A percentile compares a stretch with the other conserved stretches of the same genome.
Evolutionary conservation across 257 asterid genomes (phyloP).

Genomic region (Nicotiana undulata): DNA sequence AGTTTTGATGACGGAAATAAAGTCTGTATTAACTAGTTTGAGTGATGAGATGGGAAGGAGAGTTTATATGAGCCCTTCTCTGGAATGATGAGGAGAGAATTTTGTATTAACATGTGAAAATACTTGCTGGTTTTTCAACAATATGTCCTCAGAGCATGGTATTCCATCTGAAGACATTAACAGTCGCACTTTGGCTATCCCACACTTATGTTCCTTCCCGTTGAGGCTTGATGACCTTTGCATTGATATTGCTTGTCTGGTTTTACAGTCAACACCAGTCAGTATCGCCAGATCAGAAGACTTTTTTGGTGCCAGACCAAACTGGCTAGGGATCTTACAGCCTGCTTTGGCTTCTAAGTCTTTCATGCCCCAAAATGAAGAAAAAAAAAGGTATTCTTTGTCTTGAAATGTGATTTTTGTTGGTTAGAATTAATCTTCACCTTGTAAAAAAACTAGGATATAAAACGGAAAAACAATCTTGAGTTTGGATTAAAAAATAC

Average conservation of each 20-base stretch:
- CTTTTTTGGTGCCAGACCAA: neutral
- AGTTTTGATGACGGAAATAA: slow-evolving; percentile 30
- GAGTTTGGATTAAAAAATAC: no score
- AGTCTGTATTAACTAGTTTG: slow-evolving; percentile 25
- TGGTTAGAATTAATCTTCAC: no score
- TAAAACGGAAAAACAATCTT: no score
- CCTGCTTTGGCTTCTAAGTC: neutral
- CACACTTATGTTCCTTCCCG: no score
- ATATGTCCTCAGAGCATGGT: neutral
- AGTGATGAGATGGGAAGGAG: slow-evolving; percentile 41
- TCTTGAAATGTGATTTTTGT: no score
- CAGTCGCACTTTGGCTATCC: no score
- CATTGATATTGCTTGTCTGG: no score
- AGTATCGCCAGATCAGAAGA: neutral
- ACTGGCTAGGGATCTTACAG: neutral
- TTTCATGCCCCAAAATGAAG: neutral
- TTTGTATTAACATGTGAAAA: neutral
- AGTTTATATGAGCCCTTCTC: neutral
- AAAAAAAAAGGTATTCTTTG: neutral
- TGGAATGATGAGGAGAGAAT: neutral
- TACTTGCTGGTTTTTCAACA: neutral
- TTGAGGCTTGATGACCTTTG: neutral
- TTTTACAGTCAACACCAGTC: neutral
- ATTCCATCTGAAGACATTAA: neutral
- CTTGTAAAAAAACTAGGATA: no score